Evolutionary conservation across 306 rosid species (phyloP).

Genomic region (Trifolium dubium): DNA sequence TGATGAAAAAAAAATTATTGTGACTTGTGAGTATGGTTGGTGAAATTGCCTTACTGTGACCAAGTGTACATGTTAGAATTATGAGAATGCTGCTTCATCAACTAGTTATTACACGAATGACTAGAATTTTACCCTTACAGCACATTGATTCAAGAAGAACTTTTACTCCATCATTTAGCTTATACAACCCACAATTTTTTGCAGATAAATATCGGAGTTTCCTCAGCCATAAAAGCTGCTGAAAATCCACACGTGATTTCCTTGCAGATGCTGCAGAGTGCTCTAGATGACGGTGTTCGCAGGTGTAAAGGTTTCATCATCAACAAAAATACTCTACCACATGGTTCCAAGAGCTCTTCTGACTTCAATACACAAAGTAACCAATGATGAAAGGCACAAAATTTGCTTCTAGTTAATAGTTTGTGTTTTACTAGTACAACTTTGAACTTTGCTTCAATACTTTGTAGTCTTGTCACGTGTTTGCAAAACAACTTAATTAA

Average conservation of each 20-base stretch:
- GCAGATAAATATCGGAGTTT: conserved; percentile 42
- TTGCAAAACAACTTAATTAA: background rate
- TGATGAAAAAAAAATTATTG: too few relatives aligned
- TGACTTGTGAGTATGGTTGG: conserved; percentile 7
- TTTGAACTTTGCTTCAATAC: conserved; percentile 2
- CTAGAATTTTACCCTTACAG: background rate
- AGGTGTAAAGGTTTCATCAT: conserved; percentile 36
- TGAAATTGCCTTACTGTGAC: background rate
- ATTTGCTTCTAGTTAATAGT: background rate
- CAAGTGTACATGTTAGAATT: background rate
- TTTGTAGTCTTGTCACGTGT: background rate
- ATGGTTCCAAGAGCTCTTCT: conserved; percentile 20
- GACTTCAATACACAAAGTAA: conserved; percentile 20
- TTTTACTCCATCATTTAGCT: conserved; percentile 15
- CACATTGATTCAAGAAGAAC: background rate
- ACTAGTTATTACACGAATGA: conserved; percentile 12
- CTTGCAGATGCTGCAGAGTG: conserved; percentile 42
- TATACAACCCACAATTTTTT: conserved; percentile 19
- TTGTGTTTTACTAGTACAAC: background rate
- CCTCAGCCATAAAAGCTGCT: conserved; percentile 38
- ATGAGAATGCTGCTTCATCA: conserved; percentile 8
- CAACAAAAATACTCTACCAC: conserved; percentile 32
- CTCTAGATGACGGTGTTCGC: conserved; percentile 27
- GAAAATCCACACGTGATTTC: conserved; percentile 47
- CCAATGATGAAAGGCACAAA: conserved; percentile 27